phyloP scores from a whole-genome alignment of 1,284 basidiomycete species.

The Cutaneotrichosporon curvatum region DNA sequence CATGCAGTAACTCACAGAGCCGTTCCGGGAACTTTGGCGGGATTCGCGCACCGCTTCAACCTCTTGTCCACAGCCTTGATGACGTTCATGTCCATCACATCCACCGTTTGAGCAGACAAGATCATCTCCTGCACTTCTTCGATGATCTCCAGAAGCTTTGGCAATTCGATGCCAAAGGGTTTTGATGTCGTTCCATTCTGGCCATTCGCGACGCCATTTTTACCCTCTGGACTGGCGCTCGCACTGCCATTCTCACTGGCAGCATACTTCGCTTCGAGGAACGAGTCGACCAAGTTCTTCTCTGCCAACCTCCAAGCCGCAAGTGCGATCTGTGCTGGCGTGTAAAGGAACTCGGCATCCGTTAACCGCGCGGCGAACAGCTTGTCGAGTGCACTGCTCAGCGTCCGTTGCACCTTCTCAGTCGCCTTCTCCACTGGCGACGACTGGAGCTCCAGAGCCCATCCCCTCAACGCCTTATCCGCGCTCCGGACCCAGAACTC shows the following conservation, averaged over 20 bases:
- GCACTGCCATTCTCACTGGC: conserved; percentile 49
- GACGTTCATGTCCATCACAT: conserved; percentile 64
- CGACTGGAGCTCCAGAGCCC: conserved; percentile 77
- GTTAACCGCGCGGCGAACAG: conserved; percentile 72
- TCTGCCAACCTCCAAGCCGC: conserved; percentile 66
- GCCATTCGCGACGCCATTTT: neutral
- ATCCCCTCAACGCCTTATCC: conserved; percentile 80
- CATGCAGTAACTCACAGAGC: conserved; percentile 53
- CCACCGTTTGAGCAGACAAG: conserved; percentile 46
- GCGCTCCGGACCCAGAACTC: conserved; percentile 90
- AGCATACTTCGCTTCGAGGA: conserved; percentile 53
- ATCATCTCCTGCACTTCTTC: conserved; percentile 58
- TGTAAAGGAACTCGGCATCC: conserved; percentile 83
- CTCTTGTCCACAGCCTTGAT: conserved; percentile 81
- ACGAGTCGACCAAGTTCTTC: conserved; percentile 57
- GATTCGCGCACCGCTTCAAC: conserved; percentile 79
- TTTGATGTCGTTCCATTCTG: conserved; percentile 1
- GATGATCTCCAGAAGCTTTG: conserved; percentile 48
- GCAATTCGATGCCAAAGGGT: conserved; percentile 29
- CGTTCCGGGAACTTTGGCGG: conserved; percentile 81
- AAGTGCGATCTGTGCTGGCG: conserved; percentile 90
- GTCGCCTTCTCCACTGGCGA: conserved; percentile 5
- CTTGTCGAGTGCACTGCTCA: conserved; percentile 37
- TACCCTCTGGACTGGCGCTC: conserved; percentile 10
- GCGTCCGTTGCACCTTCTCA: conserved; percentile 20